Evolutionary conservation across 768 basidiomycete species (phyloP).

Genomic region (Boletus reticuloceps): DNA sequence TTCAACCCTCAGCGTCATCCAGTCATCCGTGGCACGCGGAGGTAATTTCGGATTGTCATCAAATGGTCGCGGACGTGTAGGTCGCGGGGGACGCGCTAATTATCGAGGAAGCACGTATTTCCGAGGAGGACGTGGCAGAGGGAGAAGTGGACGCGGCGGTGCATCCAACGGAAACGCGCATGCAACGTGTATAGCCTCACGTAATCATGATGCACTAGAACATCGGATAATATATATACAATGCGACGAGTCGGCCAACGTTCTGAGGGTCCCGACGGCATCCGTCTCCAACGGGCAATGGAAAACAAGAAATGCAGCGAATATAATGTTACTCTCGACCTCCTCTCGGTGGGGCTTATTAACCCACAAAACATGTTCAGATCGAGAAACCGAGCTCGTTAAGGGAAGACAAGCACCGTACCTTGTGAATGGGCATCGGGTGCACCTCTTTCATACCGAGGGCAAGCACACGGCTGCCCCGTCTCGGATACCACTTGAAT

Average conservation of each 20-base stretch:
- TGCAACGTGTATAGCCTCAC: constrained; percentile 86
- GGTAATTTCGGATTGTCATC: too few species aligned
- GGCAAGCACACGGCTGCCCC: constrained; percentile 92
- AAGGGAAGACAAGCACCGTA: constrained; percentile 27
- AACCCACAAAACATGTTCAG: constrained; percentile 48
- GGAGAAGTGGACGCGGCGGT: too few species aligned
- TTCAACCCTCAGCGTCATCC: too few species aligned
- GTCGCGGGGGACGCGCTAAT: too few species aligned
- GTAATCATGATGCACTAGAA: constrained; percentile 93
- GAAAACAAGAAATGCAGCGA: constrained; percentile 98
- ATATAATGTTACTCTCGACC: constrained; percentile 74
- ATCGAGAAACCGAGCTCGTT: neutral
- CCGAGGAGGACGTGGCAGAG: too few species aligned
- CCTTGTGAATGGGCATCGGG: constrained; percentile 66
- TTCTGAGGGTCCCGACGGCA: constrained; percentile 86
- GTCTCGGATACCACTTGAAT: constrained; percentile 90
- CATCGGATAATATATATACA: constrained; percentile 55
- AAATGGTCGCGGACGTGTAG: too few species aligned
- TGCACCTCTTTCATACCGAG: constrained; percentile 87
- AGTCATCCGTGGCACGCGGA: too few species aligned
- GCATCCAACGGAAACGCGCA: too few species aligned
- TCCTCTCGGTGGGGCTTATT: constrained; percentile 81
- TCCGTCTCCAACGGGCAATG: constrained; percentile 96
- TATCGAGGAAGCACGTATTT: too few species aligned
- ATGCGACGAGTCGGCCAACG: constrained; percentile 95